These are phyloP conservation scores for Pseudogymnoascus sp. DNA, from an alignment of 2,329 filamentous ascomycete genomes.

Conservation along the genomic window DNA sequence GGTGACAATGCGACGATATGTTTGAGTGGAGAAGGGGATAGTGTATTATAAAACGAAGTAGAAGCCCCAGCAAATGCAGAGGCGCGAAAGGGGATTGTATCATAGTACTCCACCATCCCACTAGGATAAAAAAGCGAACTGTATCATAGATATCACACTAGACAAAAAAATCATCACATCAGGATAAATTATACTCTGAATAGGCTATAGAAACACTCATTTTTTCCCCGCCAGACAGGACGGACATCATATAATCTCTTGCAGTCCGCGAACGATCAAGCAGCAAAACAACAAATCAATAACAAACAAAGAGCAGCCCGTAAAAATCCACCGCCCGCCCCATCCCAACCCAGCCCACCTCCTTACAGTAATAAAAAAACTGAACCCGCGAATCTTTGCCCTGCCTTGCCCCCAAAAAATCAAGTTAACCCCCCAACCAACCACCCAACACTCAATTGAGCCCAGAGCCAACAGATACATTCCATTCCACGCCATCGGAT, in stretches of 20 bases:
- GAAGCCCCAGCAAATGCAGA: not conserved
- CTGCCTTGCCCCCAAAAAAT: not conserved
- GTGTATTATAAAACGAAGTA: not conserved
- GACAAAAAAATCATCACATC: not conserved
- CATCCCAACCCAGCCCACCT: not conserved
- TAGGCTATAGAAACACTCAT: not conserved
- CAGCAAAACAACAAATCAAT: not conserved
- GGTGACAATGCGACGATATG: not conserved
- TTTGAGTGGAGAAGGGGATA: not conserved
- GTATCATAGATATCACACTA: not conserved
- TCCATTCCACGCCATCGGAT: not conserved
- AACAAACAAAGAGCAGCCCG: not conserved
- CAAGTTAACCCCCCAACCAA: not conserved
- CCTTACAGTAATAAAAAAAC: not conserved
- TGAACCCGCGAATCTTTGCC: not conserved
- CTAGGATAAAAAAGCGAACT: not conserved
- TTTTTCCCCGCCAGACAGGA: not conserved
- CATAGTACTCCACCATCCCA: not conserved
- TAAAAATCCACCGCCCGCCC: not conserved
- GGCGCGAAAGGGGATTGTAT: not conserved
- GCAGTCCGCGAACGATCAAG: not conserved
- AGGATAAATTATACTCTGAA: not conserved
- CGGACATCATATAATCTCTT: not conserved
- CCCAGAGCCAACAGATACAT: not conserved
- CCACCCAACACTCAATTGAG: not conserved